Evolutionary conservation across 257 asterid genomes (phyloP), one percentile per base, ranked within the genome.

Genomic region (Plantago ovata): DNA sequence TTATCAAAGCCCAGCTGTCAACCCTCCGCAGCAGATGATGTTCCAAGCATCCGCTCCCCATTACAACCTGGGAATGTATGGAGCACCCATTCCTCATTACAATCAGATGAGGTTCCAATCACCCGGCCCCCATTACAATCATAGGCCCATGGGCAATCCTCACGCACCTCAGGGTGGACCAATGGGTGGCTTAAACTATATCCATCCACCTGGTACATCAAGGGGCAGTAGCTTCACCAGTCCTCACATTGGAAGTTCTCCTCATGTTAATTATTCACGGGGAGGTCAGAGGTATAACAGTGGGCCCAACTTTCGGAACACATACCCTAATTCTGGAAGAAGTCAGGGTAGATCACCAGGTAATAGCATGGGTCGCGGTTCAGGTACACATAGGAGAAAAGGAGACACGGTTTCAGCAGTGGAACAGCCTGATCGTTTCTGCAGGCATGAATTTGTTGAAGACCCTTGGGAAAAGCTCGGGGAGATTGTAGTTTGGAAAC

Each of bases 401-500:
- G 74, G 77, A 68, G 55, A 50, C 16, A 77, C 78, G 58, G 69
- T 71, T 2, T 68, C 85, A 41, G 82, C 81, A 11, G 85, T 76
- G 67, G 40, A 28, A 21, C 67, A 77, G 32, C 84, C 82, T 0
- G 65, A 72, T 65, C 40, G 56, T 63, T 90, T 76, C 69, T 87
- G 74, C 70, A 59, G 55, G 15, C 73, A 74, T 73, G 88, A 82
- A 49, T 84, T 90, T 96, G 54, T 81, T 8, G 95, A 84, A 75
- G 95, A 86, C 65, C 96, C 97, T 0, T 86, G 97, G 96, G n/a
- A n/a, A n/a, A 62, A 72, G 70, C 13, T 0, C 19, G 53, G 84
- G 70, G 70, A 14, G 42, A 91, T 95, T 3, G 78, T 78, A 65
- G 16, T 79, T 28, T 79, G 82, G 90, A 79, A 61, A 72, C 69